Base-by-base conservation (phyloP, 805 yeast species). In the Isabelozyma gotoi region DNA sequence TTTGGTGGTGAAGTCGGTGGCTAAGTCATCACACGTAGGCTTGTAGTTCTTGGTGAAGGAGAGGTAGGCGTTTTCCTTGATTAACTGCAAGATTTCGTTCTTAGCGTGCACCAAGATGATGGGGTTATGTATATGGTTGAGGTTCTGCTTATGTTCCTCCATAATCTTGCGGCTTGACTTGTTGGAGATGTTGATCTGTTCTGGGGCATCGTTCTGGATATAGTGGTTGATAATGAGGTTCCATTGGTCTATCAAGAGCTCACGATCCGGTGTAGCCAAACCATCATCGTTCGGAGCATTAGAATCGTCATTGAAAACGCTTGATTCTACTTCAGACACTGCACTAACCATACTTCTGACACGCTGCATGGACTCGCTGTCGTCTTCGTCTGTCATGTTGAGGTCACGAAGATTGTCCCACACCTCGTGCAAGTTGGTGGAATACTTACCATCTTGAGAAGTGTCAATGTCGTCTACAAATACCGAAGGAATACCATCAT, bases 121-220 rank as follows among this genome's bases (percentile, higher is more conserved):
- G 1, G 73, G 73, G 19, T 47, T 46, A 37, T 63, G 68, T 10
- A 67, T 49, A 15, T 49, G 52, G 10, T 39, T 42, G 6, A 21
- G 36, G 8, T 21, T 32, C 8, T 29, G 16, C 8, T 43, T 38
- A 19, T 56, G 42, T 16, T 49, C 55, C 10, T 40, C 44, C 27
- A 60, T 33, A 33, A 68, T 53, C 10, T 52, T 49, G 12, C 62
- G 55, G 46, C 57, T 63, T 2, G 75, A 60, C 6, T 65, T 62
- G 45, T 64, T 54, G 0, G 81, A 74, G 18, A 80, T 48, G 55
- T 79, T 80, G 45, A 80, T 67, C 54, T 80, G 81, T 33, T 63
- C 64, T 2, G 73, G 70, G 1, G 83, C 65, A 42, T 75, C 67
- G 11, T 62, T 63, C 10, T 49, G 44, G 33, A 80, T 67, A 52